These are phyloP conservation scores for Penicillium goetzii DNA, from an alignment of 495 filamentous ascomycete species.

Conservation along the genomic window DNA sequence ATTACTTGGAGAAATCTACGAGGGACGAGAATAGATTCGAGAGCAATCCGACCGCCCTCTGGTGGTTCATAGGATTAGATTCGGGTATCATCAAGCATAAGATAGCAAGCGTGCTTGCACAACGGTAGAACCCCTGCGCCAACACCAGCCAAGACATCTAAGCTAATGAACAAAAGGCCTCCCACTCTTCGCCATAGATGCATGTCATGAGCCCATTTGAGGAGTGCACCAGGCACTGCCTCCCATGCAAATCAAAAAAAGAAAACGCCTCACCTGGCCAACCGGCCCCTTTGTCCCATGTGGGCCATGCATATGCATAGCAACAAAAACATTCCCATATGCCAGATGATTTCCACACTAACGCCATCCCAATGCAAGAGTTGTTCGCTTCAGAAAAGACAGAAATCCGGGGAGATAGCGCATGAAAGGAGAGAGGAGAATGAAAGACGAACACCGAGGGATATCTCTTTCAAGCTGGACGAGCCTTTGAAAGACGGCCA, in stretches of 20 bases:
- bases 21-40: not conserved
- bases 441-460: not conserved
- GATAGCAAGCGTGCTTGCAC: not conserved
- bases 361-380: slow-evolving; percentile 33
- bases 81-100: not conserved
- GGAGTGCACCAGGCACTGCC: slow-evolving; percentile 33
- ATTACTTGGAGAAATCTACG: not conserved
- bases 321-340: slow-evolving; percentile 18
- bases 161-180: slow-evolving; percentile 12
- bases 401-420: slow-evolving; percentile 8
- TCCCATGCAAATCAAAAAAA: slow-evolving; percentile 29
- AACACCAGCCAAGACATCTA: slow-evolving; percentile 12
- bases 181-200: slow-evolving; percentile 23
- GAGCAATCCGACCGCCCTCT: not conserved
- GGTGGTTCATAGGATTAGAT: not conserved
- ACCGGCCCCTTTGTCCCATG: slow-evolving; percentile 8
- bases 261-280: slow-evolving; percentile 29
- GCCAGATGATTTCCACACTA: slow-evolving; percentile 27
- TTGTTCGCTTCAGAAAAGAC: slow-evolving; percentile 27
- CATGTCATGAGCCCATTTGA: slow-evolving; percentile 25
- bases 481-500: slow-evolving; percentile 28
- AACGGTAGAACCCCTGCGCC: not conserved
- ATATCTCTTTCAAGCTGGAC: slow-evolving; percentile 9
- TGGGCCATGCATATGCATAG: slow-evolving; percentile 20
- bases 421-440: slow-evolving; percentile 5